Base-by-base conservation (phyloP, 345 rosid genomes). In the Garcia nutans region DNA sequence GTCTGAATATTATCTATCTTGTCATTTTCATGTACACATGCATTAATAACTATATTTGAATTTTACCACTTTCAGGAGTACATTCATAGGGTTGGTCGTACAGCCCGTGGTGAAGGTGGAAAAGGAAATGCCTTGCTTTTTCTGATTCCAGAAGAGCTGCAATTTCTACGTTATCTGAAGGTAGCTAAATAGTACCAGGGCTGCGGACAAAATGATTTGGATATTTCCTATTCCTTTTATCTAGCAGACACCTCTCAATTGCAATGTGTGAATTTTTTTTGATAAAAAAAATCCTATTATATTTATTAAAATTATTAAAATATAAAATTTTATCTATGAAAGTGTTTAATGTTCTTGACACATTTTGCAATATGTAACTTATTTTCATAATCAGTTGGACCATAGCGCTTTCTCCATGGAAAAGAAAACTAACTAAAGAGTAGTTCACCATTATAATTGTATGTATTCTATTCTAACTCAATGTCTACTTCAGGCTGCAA, bases 101-200 rank as follows among this genome's bases (percentile, higher is more conserved):
- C 98, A 71, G 98, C 99, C 15, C 98, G 98, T 79, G 99, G 99
- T 33, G 98, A 96, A 91, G 99, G 97, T 79, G 92, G 88, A 78
- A 89, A 86, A 80, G 99, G 99, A 81, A 96, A 92, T 79, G 99
- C 99, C 4, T 74, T 96, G 72, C 95, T 93, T 73, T 89, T 93
- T 84, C 75, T 96, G 76, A 96, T 92, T 73, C 98, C 98, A 22
- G 99, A 96, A 74, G 99, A 96, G 87, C 83, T 92, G 65, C 95
- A 89, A 71, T 96, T 93, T 84, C 84, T 96, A 81, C 92, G 87
- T 24, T 92, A 96, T 80, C 91, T 96, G 22, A 93, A 93, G 97
- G 98, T 93, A 74, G 42, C 52, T 50, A 44, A 59, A 57, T 72
- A 31, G 64, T 55, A 28, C 19, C 17, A 23, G 11, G 20, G 49